Evolutionary conservation across 441 rosid species (phyloP).

Genomic region (Syzygium malaccense): DNA sequence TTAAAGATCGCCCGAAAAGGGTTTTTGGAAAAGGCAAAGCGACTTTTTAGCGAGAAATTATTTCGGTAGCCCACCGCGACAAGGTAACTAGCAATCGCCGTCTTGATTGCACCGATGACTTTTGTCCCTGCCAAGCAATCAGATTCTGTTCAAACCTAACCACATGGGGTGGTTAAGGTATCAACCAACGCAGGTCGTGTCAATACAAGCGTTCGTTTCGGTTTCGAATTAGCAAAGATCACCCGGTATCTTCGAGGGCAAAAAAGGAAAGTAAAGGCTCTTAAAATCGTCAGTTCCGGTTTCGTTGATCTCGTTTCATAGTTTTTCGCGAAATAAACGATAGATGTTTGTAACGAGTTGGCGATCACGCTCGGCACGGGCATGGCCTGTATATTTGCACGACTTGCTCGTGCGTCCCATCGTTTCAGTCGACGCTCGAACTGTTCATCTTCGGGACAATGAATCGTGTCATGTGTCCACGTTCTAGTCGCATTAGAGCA

Average conservation of each 20-base stretch:
- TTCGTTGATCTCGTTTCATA: not conserved
- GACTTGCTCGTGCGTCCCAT: not conserved
- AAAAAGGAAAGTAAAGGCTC: too few relatives aligned
- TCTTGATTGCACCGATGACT: not conserved
- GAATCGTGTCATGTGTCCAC: not conserved
- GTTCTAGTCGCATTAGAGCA: not conserved
- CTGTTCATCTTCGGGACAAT: not conserved
- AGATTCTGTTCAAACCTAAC: not conserved
- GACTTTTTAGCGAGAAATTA: not conserved
- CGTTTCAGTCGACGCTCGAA: not conserved
- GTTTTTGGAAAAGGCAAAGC: not conserved
- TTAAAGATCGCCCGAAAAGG: not conserved
- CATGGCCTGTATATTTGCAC: not conserved
- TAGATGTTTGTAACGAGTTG: too few relatives aligned
- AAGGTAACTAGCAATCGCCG: not conserved
- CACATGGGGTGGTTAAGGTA: not conserved
- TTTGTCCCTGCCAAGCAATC: not conserved
- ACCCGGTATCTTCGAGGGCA: not conserved
- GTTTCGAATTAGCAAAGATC: not conserved
- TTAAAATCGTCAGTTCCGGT: too few relatives aligned
- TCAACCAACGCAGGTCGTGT: not conserved
- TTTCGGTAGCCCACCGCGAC: not conserved
- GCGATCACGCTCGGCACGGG: not conserved
- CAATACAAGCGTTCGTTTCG: not conserved
- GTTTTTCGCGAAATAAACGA: not conserved